Conservation (phyloP, 208 protist species). For the Crithidia brevicula region DNA sequence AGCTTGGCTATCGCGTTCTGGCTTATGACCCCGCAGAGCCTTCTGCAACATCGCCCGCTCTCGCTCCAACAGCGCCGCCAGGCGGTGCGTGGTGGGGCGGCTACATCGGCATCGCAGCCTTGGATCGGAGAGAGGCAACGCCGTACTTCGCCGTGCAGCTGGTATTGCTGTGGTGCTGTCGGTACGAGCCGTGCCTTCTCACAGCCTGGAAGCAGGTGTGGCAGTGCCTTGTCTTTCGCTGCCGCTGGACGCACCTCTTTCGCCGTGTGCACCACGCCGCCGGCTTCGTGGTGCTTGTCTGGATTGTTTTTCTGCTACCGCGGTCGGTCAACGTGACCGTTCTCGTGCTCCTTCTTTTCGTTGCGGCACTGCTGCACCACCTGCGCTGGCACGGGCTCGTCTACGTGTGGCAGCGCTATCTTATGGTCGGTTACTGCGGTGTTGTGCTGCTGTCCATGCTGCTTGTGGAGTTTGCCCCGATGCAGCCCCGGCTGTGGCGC, state of each 20-base stretch:
- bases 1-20: slow-evolving; percentile 18
- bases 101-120: neutral
- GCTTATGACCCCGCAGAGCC: neutral
- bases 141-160: slow-evolving; percentile 30
- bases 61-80: neutral
- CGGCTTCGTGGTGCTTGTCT: slow-evolving; percentile 21
- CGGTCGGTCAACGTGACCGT: slow-evolving; percentile 26
- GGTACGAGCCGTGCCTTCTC: slow-evolving; percentile 19
- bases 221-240: slow-evolving; percentile 33
- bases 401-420: slow-evolving; percentile 32
- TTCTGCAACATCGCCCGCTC: neutral
- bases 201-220: slow-evolving; percentile 15
- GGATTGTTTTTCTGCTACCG: slow-evolving; percentile 29
- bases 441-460: slow-evolving; percentile 35
- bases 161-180: slow-evolving; percentile 33
- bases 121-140: slow-evolving; percentile 13
- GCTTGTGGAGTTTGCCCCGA: slow-evolving; percentile 19
- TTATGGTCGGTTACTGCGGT: slow-evolving; percentile 37
- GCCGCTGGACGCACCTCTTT: slow-evolving; percentile 20
- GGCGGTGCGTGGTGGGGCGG: neutral
- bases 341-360: slow-evolving; percentile 27
- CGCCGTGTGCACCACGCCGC: slow-evolving; percentile 12
- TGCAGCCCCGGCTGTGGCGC: slow-evolving; percentile 22
- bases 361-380: slow-evolving; percentile 23
- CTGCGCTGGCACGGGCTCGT: slow-evolving; percentile 17